These are phyloP conservation scores for Podaxis sp. DNA, from an alignment of 768 basidiomycete genomes.

Conservation along the genomic window DNA sequence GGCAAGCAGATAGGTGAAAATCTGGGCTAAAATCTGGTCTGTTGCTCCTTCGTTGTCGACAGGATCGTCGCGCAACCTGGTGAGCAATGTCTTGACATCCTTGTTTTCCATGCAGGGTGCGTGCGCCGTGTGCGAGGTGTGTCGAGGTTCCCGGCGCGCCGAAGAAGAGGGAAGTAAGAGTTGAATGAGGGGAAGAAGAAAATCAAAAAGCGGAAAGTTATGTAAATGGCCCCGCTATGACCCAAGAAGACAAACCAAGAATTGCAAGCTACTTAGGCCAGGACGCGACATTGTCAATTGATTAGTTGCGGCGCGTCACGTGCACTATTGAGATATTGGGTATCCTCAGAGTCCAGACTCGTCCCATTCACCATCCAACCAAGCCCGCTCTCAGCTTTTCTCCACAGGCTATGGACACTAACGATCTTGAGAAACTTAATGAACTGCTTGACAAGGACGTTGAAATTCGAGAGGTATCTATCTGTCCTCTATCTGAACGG, in stretches of 20 bases:
- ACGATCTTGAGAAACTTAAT: slow-evolving; percentile 57
- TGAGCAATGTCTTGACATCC: slow-evolving; percentile 49
- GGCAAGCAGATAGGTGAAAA: slow-evolving; percentile 56
- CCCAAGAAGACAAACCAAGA: neutral
- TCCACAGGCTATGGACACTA: slow-evolving; percentile 45
- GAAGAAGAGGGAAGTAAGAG: neutral
- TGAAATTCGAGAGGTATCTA: slow-evolving; percentile 64
- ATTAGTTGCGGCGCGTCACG: neutral
- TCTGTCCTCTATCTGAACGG: slow-evolving; percentile 1
- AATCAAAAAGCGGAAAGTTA: neutral
- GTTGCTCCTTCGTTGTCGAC: slow-evolving; percentile 47
- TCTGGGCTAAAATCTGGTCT: slow-evolving; percentile 44
- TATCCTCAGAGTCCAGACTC: neutral
- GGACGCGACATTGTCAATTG: neutral
- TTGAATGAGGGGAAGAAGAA: neutral
- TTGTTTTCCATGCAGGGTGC: slow-evolving; percentile 11
- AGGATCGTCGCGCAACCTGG: slow-evolving; percentile 56
- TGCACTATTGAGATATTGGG: neutral
- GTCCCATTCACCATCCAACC: neutral
- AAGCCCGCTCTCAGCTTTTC: neutral
- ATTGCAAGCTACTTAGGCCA: too few relatives aligned
- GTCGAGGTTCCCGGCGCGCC: neutral
- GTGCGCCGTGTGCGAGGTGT: too few relatives aligned
- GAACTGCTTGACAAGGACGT: slow-evolving; percentile 59
- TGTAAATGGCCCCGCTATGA: neutral